Evolutionary conservation across 805 yeast species (phyloP), one percentile per base, ranked within the genome.

Genomic region (Starmerella sirachaensis): DNA sequence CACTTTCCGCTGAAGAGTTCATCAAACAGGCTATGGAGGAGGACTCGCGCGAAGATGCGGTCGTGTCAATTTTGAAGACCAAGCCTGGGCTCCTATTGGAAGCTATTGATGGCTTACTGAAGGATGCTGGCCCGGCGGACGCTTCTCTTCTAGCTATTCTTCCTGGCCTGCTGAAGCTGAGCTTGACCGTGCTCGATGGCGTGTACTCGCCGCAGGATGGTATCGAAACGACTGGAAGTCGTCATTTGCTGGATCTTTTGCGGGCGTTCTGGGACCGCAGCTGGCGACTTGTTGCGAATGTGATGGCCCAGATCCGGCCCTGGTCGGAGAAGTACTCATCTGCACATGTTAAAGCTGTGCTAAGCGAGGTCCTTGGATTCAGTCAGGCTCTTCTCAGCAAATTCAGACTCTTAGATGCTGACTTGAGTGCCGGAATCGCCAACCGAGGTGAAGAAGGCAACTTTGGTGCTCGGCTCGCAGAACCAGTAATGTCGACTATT

Each of bases 361-460:
- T 95, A 2, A 70, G 93, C 55, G 94, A 84, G 53, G 76, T 83
- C 0, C 64, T 88, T 35, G 95, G 86, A 48, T 64, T 82, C 22
- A 77, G 93, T 41, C 76, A 77, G 43, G 57, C 66, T 2, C 60
- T 86, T 23, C 55, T 86, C n/a, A 75, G 69, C 38, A 72, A 86
- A 2, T 79, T 71, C 51, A 64, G 76, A 41, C 63, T 69, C n/a
- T 54, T 74, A 28, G 59, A 55, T 14, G 56, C 58, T 2, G 57
- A 53, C 28, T 14, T 55, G 23, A 34, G 47, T 3, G 18, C 40
- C 6, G 34, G 35, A 9, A 17, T 26, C 18, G 3, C 25, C 2
- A 34, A 18, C 6, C 12, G 12, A 9, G 5, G 22, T 11, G 7
- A 16, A 6, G 34, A 26, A 9, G 24, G 30, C 7, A 31, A 23